Conservation (phyloP, 176 grass and related monocot genomes). For the Carex pumila region DNA sequence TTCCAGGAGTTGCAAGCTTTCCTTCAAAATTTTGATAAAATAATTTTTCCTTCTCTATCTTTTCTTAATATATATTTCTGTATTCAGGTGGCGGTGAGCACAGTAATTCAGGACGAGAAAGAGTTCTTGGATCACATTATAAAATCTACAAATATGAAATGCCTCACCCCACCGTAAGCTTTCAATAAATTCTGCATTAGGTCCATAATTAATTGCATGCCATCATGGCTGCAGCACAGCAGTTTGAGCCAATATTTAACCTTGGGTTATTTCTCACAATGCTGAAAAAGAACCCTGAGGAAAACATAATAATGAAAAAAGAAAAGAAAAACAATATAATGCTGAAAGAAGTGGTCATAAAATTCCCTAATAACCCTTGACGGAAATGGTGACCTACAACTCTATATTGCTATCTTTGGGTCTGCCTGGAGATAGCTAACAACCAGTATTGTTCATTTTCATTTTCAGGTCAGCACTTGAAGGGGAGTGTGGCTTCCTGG, state of each 20-base stretch:
- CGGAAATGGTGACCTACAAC: not conserved
- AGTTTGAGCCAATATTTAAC: not conserved
- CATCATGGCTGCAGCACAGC: not conserved
- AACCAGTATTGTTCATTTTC: not conserved
- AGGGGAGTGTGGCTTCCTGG: constrained; percentile 62
- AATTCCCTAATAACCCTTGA: not conserved
- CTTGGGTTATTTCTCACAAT: not conserved
- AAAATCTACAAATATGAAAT: constrained; percentile 93
- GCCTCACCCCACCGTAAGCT: constrained; percentile 73
- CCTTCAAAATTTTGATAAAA: not conserved
- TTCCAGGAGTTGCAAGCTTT: not conserved
- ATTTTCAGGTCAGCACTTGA: constrained; percentile 50
- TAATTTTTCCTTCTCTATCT: not conserved
- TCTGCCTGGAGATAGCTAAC: not conserved
- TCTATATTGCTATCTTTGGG: not conserved
- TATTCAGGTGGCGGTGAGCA: constrained; percentile 71
- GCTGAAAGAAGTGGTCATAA: not conserved
- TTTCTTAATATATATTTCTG: constrained; percentile 1
- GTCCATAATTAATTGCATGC: not conserved
- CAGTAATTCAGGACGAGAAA: constrained; percentile 69
- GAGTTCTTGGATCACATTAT: constrained; percentile 87
- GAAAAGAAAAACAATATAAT: not conserved
- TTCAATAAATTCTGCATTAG: not conserved
- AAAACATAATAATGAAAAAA: not conserved
- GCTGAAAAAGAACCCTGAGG: not conserved